Evolutionary conservation across 106 monocot species (phyloP).

Genomic region (Agapanthus africanus): DNA sequence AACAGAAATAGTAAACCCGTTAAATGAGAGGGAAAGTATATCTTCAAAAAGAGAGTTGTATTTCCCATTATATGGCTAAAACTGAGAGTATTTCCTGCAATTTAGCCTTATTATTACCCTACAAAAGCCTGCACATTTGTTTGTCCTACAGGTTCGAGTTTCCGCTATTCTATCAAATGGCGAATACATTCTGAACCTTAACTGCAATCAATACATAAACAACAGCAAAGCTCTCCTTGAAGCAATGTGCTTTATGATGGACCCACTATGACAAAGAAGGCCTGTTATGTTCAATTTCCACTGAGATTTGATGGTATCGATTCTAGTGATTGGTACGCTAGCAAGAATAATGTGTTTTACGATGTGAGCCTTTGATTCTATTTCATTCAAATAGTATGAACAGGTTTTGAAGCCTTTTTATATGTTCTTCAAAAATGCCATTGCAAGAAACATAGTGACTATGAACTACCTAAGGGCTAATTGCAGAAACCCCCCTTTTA

Average conservation of each 20-base stretch:
- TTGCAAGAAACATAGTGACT: no score
- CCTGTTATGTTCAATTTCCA: slow-evolving; percentile 87
- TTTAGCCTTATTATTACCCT: no score
- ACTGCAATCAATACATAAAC: slow-evolving; percentile 91
- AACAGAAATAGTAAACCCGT: no score
- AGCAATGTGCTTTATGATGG: slow-evolving; percentile 99
- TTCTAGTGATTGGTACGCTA: slow-evolving; percentile 84
- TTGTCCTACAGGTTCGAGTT: slow-evolving; percentile 87
- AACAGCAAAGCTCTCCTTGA: slow-evolving; percentile 93
- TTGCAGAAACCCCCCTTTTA: no score
- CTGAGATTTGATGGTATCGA: slow-evolving; percentile 96
- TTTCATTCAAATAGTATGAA: not conserved
- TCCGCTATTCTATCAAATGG: slow-evolving; percentile 91
- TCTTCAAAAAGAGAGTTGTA: no score
- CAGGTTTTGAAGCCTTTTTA: no score
- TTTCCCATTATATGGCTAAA: no score
- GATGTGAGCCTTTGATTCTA: slow-evolving; percentile 47
- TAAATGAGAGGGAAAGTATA: no score
- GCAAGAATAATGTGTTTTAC: slow-evolving; percentile 82
- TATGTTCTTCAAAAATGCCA: no score
- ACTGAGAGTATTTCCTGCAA: no score
- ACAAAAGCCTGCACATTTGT: no score
- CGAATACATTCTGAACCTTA: slow-evolving; percentile 85
- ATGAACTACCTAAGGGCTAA: no score
- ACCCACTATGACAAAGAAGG: slow-evolving; percentile 56